A percentile compares a stretch with the other conserved stretches of the same genome.
phyloP scores from a whole-genome alignment of 2,329 filamentous ascomycete genomes.

The Pseudogymnoascus sp. region DNA sequence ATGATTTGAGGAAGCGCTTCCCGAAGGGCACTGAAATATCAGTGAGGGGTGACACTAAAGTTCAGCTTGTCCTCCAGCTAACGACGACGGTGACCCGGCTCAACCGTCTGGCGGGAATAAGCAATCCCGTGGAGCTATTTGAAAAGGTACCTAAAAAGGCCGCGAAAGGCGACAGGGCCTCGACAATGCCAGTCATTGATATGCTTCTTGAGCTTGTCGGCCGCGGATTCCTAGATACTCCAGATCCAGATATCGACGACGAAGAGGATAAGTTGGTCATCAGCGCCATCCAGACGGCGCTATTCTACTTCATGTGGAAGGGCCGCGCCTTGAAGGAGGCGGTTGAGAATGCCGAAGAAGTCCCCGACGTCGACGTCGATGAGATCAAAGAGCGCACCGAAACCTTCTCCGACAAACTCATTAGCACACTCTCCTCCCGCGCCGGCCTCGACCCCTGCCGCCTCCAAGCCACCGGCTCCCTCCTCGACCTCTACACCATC shows the following conservation, averaged over 20 bases:
- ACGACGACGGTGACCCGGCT: conserved; percentile 71
- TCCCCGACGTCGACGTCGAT: conserved; percentile 54
- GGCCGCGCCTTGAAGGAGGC: conserved; percentile 52
- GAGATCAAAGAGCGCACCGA: conserved; percentile 49
- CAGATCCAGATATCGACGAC: conserved; percentile 64
- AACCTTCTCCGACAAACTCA: conserved; percentile 54
- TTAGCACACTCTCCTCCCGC: conserved; percentile 61
- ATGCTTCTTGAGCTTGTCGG: conserved; percentile 66
- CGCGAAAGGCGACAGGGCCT: conserved; percentile 27
- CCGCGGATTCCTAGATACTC: conserved; percentile 63
- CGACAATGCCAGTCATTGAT: conserved; percentile 50
- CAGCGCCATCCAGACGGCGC: conserved; percentile 66
- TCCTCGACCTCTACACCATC: conserved; percentile 76
- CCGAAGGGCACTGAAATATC: conserved; percentile 55
- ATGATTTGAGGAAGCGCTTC: conserved; percentile 55
- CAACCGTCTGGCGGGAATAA: conserved; percentile 71
- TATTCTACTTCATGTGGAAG: conserved; percentile 97
- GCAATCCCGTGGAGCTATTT: conserved; percentile 68
- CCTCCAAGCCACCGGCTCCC: conserved; percentile 63
- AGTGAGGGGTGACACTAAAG: conserved; percentile 60
- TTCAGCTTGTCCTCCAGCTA: conserved; percentile 59
- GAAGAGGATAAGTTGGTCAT: conserved; percentile 73
- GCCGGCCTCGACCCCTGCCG: conserved; percentile 71
- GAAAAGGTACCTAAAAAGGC: conserved; percentile 51
- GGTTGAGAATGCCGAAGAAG: conserved; percentile 45